phyloP scores from a whole-genome alignment of 345 rosid genomes.

The Carallia pectinifolia region DNA sequence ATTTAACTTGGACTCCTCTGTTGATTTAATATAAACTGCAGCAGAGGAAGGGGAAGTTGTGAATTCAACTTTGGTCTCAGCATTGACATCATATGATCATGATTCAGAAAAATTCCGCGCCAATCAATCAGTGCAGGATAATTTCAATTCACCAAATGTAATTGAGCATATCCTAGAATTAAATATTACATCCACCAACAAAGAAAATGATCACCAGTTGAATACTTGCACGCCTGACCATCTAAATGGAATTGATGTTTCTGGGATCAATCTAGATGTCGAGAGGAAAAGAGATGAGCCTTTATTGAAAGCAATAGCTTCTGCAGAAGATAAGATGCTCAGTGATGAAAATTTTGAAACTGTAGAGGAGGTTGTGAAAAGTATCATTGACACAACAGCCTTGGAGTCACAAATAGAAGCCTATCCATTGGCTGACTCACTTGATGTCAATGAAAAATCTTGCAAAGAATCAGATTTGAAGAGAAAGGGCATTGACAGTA shows the following conservation, averaged over 20 bases:
- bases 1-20: background rate
- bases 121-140: slow-evolving; percentile 1
- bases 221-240: slow-evolving; percentile 1
- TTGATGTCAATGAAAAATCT: background rate
- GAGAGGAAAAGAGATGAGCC: slow-evolving; percentile 5
- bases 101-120: background rate
- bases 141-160: slow-evolving; percentile 1
- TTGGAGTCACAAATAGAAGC: slow-evolving; percentile 16
- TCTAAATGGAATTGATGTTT: slow-evolving; percentile 13
- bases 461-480: slow-evolving; percentile 3
- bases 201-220: slow-evolving; percentile 20
- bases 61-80: slow-evolving; percentile 9
- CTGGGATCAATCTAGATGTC: slow-evolving; percentile 1
- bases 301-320: background rate
- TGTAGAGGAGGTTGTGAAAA: slow-evolving; percentile 13
- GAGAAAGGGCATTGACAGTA: slow-evolving; percentile 22
- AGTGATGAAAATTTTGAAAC: slow-evolving; percentile 19
- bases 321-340: slow-evolving; percentile 12
- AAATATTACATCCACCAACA: slow-evolving; percentile 10
- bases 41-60: slow-evolving; percentile 22
- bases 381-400: background rate
- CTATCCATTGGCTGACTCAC: slow-evolving; percentile 4
- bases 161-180: slow-evolving; percentile 14
- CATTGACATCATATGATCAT: slow-evolving; percentile 4
- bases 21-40: background rate